These are phyloP conservation scores for Omphalea diandra DNA, from an alignment of 441 rosid genomes.

Conservation along the genomic window DNA sequence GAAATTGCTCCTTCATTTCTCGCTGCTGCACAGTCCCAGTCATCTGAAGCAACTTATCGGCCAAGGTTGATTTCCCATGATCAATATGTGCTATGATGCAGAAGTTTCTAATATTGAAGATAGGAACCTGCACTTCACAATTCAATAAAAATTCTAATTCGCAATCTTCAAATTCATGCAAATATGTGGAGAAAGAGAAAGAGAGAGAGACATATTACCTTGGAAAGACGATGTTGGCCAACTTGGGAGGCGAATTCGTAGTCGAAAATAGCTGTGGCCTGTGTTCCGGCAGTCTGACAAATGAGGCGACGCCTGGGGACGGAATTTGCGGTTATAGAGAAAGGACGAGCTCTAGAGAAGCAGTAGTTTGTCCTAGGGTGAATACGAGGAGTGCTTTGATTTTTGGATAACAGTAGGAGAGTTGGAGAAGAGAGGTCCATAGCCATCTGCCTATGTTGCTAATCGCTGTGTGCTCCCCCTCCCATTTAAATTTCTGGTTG, in stretches of 20 bases:
- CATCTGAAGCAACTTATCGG: slow-evolving; percentile 89
- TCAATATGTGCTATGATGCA: slow-evolving; percentile 94
- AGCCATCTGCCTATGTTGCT: slow-evolving; percentile 1
- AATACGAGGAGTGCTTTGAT: neutral
- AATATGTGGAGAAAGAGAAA: neutral
- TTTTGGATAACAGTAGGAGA: slow-evolving; percentile 12
- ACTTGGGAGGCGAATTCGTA: neutral
- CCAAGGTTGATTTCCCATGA: slow-evolving; percentile 95
- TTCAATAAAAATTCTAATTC: slow-evolving; percentile 1
- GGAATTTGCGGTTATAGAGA: neutral
- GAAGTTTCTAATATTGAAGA: slow-evolving; percentile 77
- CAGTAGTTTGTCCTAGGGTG: neutral
- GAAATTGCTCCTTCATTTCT: slow-evolving; percentile 97
- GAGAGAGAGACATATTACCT: neutral
- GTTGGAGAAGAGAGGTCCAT: slow-evolving; percentile 7
- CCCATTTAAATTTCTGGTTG: neutral
- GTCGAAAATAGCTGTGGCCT: slow-evolving; percentile 5
- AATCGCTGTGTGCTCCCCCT: neutral
- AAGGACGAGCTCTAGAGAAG: neutral
- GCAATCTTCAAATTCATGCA: neutral
- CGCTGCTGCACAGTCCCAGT: slow-evolving; percentile 94
- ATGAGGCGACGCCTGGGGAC: slow-evolving; percentile 15
- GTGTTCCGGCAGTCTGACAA: neutral
- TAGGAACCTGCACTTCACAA: slow-evolving; percentile 54
- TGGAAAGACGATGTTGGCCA: slow-evolving; percentile 24